These are phyloP conservation scores for Camellia granthamiana DNA, from an alignment of 148 eudicot species.

Conservation along the genomic window DNA sequence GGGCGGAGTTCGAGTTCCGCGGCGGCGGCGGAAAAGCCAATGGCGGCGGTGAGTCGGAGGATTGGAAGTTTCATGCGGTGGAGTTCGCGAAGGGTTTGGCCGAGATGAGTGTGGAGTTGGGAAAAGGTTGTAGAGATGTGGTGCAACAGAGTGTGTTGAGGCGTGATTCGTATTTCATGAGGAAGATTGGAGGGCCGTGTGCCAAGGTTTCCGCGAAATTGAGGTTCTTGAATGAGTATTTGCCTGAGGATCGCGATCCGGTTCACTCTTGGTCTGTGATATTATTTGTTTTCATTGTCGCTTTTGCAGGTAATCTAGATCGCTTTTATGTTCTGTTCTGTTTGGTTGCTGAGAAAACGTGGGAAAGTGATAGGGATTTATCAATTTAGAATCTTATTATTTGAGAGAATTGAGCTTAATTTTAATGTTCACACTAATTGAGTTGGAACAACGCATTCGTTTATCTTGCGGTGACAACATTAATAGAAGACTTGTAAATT, in stretches of 20 bases:
- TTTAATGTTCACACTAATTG: not conserved
- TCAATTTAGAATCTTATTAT: too few species aligned
- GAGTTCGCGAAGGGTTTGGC: conserved; percentile 62
- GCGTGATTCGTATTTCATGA: conserved; percentile 44
- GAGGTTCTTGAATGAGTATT: conserved; percentile 53
- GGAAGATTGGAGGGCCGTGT: conserved; percentile 43
- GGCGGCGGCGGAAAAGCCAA: not conserved
- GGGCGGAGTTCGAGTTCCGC: conserved; percentile 7
- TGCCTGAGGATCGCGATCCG: conserved; percentile 83
- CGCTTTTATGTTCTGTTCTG: not conserved
- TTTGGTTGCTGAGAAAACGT: not conserved
- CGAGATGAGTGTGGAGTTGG: conserved; percentile 66
- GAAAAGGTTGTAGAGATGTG: conserved; percentile 56
- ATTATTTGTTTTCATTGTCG: conserved; percentile 38
- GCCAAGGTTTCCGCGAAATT: conserved; percentile 22
- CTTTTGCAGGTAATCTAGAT: conserved; percentile 40
- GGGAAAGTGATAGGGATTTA: not conserved
- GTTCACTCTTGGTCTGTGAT: conserved; percentile 57
- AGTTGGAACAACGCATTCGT: conserved; percentile 4
- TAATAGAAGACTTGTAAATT: not conserved
- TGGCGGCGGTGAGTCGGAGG: conserved; percentile 10
- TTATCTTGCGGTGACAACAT: not conserved
- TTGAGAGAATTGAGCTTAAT: not conserved
- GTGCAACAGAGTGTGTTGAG: conserved; percentile 53
- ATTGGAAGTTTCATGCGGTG: conserved; percentile 41